Evolutionary conservation across 805 yeast genomes (phyloP).

Genomic region (Lipomyces starkeyi): DNA sequence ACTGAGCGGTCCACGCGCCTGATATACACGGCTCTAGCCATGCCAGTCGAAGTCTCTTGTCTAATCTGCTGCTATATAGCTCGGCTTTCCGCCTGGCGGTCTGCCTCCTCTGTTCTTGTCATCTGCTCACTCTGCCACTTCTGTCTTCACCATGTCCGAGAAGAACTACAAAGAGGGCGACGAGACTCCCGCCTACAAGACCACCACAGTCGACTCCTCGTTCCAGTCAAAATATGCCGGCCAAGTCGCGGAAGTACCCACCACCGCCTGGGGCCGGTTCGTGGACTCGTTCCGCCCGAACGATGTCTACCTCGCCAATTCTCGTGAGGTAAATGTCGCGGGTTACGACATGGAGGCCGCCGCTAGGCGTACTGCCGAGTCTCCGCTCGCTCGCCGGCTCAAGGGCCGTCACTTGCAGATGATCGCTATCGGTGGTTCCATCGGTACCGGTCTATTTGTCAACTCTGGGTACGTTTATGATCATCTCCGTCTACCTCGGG

Average conservation of each 20-base stretch:
- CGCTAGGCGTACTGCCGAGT: constrained; percentile 48
- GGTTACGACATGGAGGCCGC: constrained; percentile 35
- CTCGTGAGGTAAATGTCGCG: background rate
- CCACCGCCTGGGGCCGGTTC: constrained; percentile 16
- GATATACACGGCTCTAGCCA: background rate
- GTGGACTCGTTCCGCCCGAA: constrained; percentile 32
- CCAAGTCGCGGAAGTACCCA: constrained; percentile 6
- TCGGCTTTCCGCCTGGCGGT: background rate
- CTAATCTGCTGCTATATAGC: background rate
- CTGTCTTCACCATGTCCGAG: constrained; percentile 1
- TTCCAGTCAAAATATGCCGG: constrained; percentile 1
- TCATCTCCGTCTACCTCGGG: background rate
- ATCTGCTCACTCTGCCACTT: background rate
- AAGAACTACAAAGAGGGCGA: constrained; percentile 4
- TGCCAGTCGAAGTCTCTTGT: background rate
- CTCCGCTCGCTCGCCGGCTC: constrained; percentile 60
- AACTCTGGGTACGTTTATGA: constrained; percentile 32
- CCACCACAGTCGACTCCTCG: constrained; percentile 12
- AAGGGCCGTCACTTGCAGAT: constrained; percentile 53
- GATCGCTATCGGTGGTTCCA: constrained; percentile 85
- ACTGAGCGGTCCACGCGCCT: background rate
- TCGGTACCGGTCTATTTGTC: constrained; percentile 75
- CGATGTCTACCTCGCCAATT: constrained; percentile 13
- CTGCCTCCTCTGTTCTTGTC: background rate
- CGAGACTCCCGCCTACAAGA: background rate